Base-by-base conservation (phyloP, 805 yeast species). In the Metschnikowia matae region DNA sequence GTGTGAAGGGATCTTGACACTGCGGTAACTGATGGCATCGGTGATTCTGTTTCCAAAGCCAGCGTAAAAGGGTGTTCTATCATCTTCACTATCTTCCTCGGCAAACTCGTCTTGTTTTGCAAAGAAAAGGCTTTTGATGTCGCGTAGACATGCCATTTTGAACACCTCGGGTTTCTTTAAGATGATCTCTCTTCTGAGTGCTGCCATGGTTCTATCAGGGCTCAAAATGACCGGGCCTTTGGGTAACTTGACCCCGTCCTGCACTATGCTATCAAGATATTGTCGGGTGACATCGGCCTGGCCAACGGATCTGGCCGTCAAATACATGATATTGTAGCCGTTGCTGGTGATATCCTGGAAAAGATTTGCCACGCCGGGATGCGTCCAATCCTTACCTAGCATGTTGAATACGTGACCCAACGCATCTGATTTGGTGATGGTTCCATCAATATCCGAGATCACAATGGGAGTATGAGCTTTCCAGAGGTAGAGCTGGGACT, bases 341-440 rank as follows among this genome's bases (percentile, higher is more conserved):
- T 94, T 94, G 51, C 78, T 70, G 41, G 78, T 63, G 54, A 94
- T 94, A 65, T 94, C 99, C n/a, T 82, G 82, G 64, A 91, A 94
- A 50, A 94, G 71, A 61, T 84, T 84, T 2, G 97, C 96, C 38
- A 94, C 99, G 32, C 99, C 99, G 1, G 83, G 81, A 65, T 94
- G 99, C 0, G 99, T 94, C 99, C 99, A 94, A 71, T 94, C 99
- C 59, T 89, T 81, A 4, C 99, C 99, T 35, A 94, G 74, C 82
- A 92, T 83, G 15, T 94, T 90, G 66, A 94, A 74, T 2, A 94
- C 92, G 68, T 94, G 99, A 2, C 99, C 99, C 61, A 94, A 73
- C 0, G 99, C 99, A 71, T 94, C 99, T 0, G 97, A 90, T 67
- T 90, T 91, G 15, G 99, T 94, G 57, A 94, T 94, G 1, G 99